phyloP scores from a whole-genome alignment of 2,329 filamentous ascomycete genomes.

The Cladosporium halotolerans region DNA sequence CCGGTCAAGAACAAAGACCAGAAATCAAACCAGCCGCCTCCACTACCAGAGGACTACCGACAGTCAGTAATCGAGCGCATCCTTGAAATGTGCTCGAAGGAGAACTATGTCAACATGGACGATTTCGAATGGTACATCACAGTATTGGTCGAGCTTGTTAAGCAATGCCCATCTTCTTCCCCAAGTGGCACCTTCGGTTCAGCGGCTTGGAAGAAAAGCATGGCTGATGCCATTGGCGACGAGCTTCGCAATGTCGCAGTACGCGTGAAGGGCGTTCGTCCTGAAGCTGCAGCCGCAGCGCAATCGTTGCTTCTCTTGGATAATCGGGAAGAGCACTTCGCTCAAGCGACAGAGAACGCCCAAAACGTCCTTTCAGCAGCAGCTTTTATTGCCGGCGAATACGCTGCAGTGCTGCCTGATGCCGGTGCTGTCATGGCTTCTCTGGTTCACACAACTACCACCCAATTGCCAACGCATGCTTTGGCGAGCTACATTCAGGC shows the following conservation, averaged over 20 bases:
- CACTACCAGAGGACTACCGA: constrained; percentile 80
- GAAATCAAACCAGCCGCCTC: constrained; percentile 45
- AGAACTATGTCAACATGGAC: constrained; percentile 76
- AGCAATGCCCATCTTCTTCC: constrained; percentile 52
- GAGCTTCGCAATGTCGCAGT: constrained; percentile 89
- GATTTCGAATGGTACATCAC: constrained; percentile 99
- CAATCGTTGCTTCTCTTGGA: constrained; percentile 66
- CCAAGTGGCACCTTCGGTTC: constrained; percentile 13
- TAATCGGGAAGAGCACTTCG: constrained; percentile 52
- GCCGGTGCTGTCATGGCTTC: constrained; percentile 68
- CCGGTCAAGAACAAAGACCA: constrained; percentile 47
- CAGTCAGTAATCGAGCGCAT: constrained; percentile 76
- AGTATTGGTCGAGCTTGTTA: constrained; percentile 76
- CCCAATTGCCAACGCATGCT: constrained; percentile 54
- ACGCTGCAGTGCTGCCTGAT: constrained; percentile 62
- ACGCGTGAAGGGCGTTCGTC: constrained; percentile 76
- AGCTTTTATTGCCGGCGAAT: constrained; percentile 86
- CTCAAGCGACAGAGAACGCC: constrained; percentile 44
- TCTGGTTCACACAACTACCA: constrained; percentile 62
- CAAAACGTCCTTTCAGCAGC: constrained; percentile 66
- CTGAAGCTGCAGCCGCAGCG: constrained; percentile 74
- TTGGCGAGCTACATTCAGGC: constrained; percentile 80
- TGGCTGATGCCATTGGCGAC: constrained; percentile 57
- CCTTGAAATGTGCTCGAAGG: constrained; percentile 79
- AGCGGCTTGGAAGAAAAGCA: constrained; percentile 7